Evolutionary conservation across 352 stramenopile species (phyloP), one percentile per base, ranked within the genome.

Genomic region (Pilasporangium apinafurcum): DNA sequence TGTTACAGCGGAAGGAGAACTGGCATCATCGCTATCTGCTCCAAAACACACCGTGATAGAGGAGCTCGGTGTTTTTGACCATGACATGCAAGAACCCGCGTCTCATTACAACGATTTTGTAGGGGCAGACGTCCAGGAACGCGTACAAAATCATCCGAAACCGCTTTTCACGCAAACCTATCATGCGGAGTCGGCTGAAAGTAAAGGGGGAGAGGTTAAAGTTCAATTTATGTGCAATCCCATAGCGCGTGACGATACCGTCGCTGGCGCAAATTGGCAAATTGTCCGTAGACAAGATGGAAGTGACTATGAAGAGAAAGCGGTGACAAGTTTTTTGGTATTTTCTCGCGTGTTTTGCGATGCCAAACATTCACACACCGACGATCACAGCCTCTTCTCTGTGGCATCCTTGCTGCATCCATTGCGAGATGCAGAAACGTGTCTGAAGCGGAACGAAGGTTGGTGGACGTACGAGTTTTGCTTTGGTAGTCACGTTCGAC

Each of bases 401-500:
- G 73, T 89, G 10, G 53, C 44, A 3, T 74, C 62, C 34, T 48
- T 90, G 38, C 46, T 89, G 35, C 57, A 64, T 34, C 78, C 81
- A 1, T 38, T 88, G 21, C 50, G 53, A 7, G 62, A 72, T 24
- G 37, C 57, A 2, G 58, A 62, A 17, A 83, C 71, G 32, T 92
- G 81, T 48, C 55, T 90, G 18, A 90, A 83, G 43, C 62, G 77
- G 16, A 90, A 80, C 28, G 81, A 92, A 62, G 77, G 80, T 14
- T 88, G 76, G 76, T 87, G 76, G 81, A 87, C 81, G 8, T 90
- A 90, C 50, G 77, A 92, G 52, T 81, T 89, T 40, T 92, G 81
- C 48, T 83, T 92, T 40, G 78, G 76, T 24, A 55, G 66, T 5
- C 64, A 65, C 24, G 57, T 89, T 20, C 70, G 77, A 24, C 81